Evolutionary conservation across 345 rosid species (phyloP).

Genomic region (Euphorbia tirucalli): DNA sequence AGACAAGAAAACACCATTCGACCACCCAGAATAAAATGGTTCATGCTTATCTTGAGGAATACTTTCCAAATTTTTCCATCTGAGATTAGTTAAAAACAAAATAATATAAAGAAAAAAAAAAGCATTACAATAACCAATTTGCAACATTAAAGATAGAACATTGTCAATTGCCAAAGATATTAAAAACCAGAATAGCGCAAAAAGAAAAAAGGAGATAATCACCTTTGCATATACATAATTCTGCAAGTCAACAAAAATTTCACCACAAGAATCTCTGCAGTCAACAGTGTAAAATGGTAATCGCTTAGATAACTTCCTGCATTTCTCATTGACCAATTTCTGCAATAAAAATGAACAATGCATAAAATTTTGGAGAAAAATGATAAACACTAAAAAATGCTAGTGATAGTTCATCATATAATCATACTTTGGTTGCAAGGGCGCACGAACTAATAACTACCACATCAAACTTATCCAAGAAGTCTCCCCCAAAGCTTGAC

Average conservation of each 20-base stretch:
- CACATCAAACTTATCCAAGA: slow-evolving; percentile 70
- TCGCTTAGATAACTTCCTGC: slow-evolving; percentile 64
- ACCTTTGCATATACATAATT: slow-evolving; percentile 60
- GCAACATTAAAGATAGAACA: neutral
- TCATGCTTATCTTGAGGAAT: neutral
- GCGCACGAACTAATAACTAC: slow-evolving; percentile 72
- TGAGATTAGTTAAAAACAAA: neutral
- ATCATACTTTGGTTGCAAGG: slow-evolving; percentile 53
- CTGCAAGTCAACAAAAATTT: slow-evolving; percentile 86
- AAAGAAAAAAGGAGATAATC: neutral
- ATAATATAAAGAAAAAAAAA: neutral
- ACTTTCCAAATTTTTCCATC: neutral
- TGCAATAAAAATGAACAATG: slow-evolving; percentile 24
- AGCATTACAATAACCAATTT: neutral
- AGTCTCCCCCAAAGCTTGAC: slow-evolving; percentile 48
- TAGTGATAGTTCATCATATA: slow-evolving; percentile 1
- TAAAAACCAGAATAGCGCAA: neutral
- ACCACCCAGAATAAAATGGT: neutral
- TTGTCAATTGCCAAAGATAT: neutral
- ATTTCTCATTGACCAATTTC: slow-evolving; percentile 76
- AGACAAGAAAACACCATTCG: neutral
- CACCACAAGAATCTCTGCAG: slow-evolving; percentile 81
- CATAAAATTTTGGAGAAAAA: neutral
- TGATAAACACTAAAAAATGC: neutral
- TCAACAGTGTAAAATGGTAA: slow-evolving; percentile 82